Base-by-base conservation (phyloP, 2,329 filamentous ascomycete species). In the Beauveria brongniartii region DNA sequence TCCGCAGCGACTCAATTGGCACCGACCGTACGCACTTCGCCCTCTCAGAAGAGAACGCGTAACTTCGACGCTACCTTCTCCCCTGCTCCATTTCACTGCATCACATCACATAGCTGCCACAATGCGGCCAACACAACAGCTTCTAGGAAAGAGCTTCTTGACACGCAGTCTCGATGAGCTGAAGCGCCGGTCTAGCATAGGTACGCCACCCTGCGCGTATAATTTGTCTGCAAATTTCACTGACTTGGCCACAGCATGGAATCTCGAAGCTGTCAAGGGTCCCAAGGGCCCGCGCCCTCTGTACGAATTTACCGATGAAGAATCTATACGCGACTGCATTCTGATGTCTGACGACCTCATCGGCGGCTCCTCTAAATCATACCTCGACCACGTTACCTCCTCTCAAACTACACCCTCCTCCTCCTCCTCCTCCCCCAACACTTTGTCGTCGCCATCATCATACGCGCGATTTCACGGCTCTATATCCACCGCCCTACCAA, bases 301-400 rank as follows among this genome's bases (percentile, higher is more conserved):
- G 40, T 82, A 87, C 68, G 76, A 79, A 66, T 93, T 93, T 75
- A 76, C 81, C 67, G 67, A 70, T 20, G 70, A 76, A 47, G 75
- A 77, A 24, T 76, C 77, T 4, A 68, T 84, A 43, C 65, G 73
- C 41, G 75, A 78, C 64, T 84, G 81, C 73, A 94, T 96, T 73
- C 79, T 89, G 65, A 94, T 97, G 86, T 90, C 87, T 66, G 93
- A 99, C 72, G 80, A 80, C 61, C 88, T 93, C 69, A 91, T 96
- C 26, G 93, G 93, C 64, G 94, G 93, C 62, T 92, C 85, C 76
- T 96, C 92, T 40, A 83, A 83, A 20, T 88, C 86, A 47, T 77
- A 83, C 50, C 79, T 97, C 63, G 88, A 92, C 67, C 87, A 85
- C 71, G 77, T 86, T 46, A 76, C 72, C 4, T 55, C 68, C 18